Base-by-base conservation (phyloP, 768 basidiomycete species). In the Trametes cubensis region DNA sequence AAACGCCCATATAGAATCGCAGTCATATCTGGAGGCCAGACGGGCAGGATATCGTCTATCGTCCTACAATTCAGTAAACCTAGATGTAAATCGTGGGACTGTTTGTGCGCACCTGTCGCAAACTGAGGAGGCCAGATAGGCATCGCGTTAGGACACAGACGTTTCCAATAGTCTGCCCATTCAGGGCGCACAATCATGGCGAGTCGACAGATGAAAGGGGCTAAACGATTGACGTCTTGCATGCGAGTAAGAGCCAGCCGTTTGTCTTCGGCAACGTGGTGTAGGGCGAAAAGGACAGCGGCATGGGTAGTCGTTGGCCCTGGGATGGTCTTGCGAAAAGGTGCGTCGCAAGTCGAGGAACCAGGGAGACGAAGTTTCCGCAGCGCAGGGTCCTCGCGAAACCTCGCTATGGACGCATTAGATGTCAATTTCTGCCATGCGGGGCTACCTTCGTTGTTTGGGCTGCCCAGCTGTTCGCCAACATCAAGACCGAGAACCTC, bases 81-180 rank as follows among this genome's bases (percentile, higher is more conserved):
- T 13, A n/a, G 7, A 13, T 17, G 30, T 18, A 21, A 2, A 46
- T n/a, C 6, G 2, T 38, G 10, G 20, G 8, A 11, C 21, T 1
- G 0, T 15, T 25, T 15, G 28, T 66, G 26, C 80, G 60, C 67
- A 85, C 82, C 70, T 55, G 77, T 68, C 39, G 73, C 76, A 3
- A 74, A 70, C 17, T 81, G 75, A 2, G 80, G 77, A 1, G 85
- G 84, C 92, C 91, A 91, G 28, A 74, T 71, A n/a, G 76, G 74
- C 65, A 82, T 76, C 26, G 81, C 80, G 47, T 83, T 81, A 4
- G 93, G 90, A 66, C 86, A 85, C 44, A 93, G 76, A 14, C 94
- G 83, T 69, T 89, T 88, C 95, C 94, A 96, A 70, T 95, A 95
- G 74, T 97, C 94, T 6, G 85, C 85, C 95, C 94, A 96, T 70